phyloP scores from a whole-genome alignment of 495 filamentous ascomycete species.

The Ascodesmis nigricans region DNA sequence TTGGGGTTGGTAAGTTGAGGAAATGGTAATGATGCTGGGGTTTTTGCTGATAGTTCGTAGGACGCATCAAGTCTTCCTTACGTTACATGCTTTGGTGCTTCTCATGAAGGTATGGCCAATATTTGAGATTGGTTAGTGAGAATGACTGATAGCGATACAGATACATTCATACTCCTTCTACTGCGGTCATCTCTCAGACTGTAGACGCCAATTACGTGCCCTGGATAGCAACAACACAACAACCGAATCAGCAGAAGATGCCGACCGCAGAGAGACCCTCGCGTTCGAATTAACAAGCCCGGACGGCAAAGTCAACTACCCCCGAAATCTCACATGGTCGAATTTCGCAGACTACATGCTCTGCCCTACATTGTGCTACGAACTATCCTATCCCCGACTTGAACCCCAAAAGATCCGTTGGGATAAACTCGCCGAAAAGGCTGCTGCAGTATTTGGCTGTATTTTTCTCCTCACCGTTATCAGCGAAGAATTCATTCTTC shows the following conservation, averaged over 20 bases:
- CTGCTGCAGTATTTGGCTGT: conserved; percentile 80
- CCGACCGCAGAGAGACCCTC: conserved; percentile 56
- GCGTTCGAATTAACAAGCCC: conserved; percentile 80
- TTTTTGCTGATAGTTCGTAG: conserved; percentile 24
- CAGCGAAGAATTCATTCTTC: conserved; percentile 88
- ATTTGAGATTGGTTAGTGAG: not conserved
- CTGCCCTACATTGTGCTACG: conserved; percentile 92
- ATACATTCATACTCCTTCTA: conserved; percentile 98
- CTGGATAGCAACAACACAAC: conserved; percentile 34
- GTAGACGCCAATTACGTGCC: conserved; percentile 49
- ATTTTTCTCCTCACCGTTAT: conserved; percentile 84
- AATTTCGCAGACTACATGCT: conserved; percentile 80
- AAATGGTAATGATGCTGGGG: not conserved
- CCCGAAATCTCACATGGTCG: conserved; percentile 53
- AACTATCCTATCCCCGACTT: conserved; percentile 84
- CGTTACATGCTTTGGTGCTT: conserved; percentile 69
- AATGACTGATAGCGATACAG: conserved; percentile 10
- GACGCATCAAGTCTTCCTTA: conserved; percentile 89
- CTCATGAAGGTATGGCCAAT: conserved; percentile 50
- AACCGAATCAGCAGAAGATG: conserved; percentile 23
- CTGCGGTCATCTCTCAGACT: conserved; percentile 82
- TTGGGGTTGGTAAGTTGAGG: conserved; percentile 44
- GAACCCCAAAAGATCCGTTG: conserved; percentile 34
- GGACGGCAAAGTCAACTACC: conserved; percentile 73
- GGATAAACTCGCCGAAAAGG: conserved; percentile 66